These are phyloP conservation scores for Papiliotrema fonsecae DNA, from an alignment of 1,284 basidiomycete species.

Conservation along the genomic window DNA sequence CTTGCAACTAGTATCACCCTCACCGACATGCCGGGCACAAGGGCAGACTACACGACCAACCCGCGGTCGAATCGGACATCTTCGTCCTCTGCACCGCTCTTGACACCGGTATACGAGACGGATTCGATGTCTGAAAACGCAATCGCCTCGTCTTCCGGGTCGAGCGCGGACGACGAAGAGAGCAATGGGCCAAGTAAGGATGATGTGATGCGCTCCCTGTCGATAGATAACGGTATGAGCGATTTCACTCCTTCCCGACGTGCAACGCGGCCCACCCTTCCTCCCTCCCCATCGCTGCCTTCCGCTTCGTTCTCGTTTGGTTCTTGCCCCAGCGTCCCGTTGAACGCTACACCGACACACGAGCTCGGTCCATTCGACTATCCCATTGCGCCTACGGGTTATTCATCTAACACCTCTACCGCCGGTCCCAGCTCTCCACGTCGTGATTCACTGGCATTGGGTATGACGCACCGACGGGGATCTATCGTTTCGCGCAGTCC, in stretches of 20 bases:
- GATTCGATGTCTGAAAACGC: neutral
- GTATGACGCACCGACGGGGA: constrained; percentile 3
- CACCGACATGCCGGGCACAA: neutral
- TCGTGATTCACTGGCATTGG: neutral
- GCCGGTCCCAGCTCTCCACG: neutral
- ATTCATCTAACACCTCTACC: neutral
- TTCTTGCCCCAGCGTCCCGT: constrained; percentile 6
- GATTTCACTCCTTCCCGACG: neutral
- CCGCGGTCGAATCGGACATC: neutral
- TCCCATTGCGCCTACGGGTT: constrained; percentile 3
- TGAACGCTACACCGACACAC: constrained; percentile 17
- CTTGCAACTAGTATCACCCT: no score
- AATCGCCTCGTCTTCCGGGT: neutral
- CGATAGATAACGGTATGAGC: neutral
- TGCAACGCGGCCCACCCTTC: neutral
- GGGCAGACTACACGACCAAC: neutral
- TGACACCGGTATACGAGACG: constrained; percentile 2
- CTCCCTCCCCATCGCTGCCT: constrained; percentile 1
- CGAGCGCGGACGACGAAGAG: neutral
- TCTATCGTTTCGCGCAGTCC: constrained; percentile 1
- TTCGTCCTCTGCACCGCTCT: neutral
- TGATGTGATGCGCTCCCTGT: neutral
- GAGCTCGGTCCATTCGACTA: constrained; percentile 31
- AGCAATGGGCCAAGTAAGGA: no score
- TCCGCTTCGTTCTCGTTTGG: constrained; percentile 8